Conservation (phyloP, 2,329 filamentous ascomycete genomes). For the Ploettnerulaceae sp. region DNA sequence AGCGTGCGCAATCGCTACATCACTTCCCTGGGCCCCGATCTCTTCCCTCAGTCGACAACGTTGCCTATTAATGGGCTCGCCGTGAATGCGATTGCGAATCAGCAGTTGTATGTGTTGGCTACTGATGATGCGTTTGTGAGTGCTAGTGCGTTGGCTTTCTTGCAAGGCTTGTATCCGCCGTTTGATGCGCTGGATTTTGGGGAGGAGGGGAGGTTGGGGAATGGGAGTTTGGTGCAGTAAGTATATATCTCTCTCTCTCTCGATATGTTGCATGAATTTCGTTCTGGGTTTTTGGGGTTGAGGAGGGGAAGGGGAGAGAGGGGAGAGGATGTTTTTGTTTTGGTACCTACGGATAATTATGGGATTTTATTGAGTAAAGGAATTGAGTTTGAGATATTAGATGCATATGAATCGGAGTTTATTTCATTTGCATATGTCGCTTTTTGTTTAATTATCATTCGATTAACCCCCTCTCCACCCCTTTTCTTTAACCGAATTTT, state of each 20-base stretch:
- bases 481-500: neutral
- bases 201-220: constrained; percentile 46
- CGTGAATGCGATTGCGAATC: constrained; percentile 44
- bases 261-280: neutral
- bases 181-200: constrained; percentile 24
- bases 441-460: neutral
- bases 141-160: constrained; percentile 68
- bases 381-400: neutral
- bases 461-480: neutral
- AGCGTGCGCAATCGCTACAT: constrained; percentile 49
- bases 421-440: neutral
- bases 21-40: constrained; percentile 23
- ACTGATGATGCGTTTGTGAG: constrained; percentile 47
- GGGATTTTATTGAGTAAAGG: too few species aligned
- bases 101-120: constrained; percentile 41
- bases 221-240: constrained; percentile 51
- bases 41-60: constrained; percentile 31
- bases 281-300: neutral
- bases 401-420: neutral
- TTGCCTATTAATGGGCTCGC: constrained; percentile 41
- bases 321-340: too few species aligned
- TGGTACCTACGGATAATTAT: too few species aligned
- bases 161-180: constrained; percentile 83
- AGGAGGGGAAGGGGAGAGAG: neutral
- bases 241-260: neutral